Conservation (phyloP, 805 yeast genomes). For the Wickerhamomyces ciferrii region DNA sequence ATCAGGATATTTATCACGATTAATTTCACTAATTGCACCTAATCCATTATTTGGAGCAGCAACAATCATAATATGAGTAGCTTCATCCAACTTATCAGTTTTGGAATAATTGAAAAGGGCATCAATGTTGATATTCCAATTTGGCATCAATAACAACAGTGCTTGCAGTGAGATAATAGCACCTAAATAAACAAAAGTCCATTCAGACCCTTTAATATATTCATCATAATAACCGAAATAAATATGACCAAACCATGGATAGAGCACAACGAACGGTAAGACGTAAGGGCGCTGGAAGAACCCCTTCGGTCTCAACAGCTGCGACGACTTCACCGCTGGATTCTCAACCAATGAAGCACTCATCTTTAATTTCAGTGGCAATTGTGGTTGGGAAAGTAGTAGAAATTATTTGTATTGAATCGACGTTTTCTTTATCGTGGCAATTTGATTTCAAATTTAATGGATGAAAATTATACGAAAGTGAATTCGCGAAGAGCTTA, state of each 20-base stretch:
- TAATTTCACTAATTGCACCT: slow-evolving; percentile 69
- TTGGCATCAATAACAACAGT: slow-evolving; percentile 83
- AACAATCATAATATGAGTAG: slow-evolving; percentile 66
- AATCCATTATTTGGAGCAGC: slow-evolving; percentile 87
- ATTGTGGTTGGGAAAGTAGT: too few relatives aligned
- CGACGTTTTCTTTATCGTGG: not conserved
- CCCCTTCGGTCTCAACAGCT: slow-evolving; percentile 67
- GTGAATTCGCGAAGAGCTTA: not conserved
- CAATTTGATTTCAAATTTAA: not conserved
- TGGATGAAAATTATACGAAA: not conserved
- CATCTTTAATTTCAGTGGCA: too few relatives aligned
- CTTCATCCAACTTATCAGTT: slow-evolving; percentile 51
- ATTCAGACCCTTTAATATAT: slow-evolving; percentile 84
- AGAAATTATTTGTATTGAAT: too few relatives aligned
- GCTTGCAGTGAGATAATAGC: slow-evolving; percentile 68
- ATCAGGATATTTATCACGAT: slow-evolving; percentile 48
- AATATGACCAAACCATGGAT: slow-evolving; percentile 66
- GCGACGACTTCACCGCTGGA: slow-evolving; percentile 66
- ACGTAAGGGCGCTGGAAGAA: slow-evolving; percentile 64
- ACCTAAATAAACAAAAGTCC: slow-evolving; percentile 90
- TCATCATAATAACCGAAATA: slow-evolving; percentile 68
- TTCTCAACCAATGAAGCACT: slow-evolving; percentile 52
- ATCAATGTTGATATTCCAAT: slow-evolving; percentile 77
- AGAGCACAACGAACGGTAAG: slow-evolving; percentile 74
- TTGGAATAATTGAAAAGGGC: slow-evolving; percentile 61